A percentile compares a stretch with the other conserved stretches of the same genome.
Evolutionary conservation across 495 filamentous ascomycete species (phyloP).

Genomic region (Hypoxylon intermedium): DNA sequence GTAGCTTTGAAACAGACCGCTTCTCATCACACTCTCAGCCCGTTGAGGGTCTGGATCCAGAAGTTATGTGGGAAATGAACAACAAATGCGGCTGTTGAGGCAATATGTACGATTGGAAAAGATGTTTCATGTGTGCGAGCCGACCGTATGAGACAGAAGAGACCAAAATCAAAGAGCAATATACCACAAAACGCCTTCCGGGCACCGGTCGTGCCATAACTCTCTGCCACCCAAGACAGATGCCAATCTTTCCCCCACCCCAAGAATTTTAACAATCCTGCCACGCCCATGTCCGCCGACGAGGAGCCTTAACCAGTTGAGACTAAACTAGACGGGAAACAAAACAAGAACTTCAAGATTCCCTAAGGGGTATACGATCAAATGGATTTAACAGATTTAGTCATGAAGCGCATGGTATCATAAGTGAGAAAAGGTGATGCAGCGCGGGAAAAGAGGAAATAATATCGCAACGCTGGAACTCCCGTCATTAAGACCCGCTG

Average conservation of each 20-base stretch:
- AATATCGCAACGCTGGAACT: conserved; percentile 24
- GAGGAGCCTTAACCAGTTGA: conserved; percentile 18
- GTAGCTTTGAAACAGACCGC: conserved; percentile 36
- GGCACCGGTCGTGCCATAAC: conserved; percentile 17
- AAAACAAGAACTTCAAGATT: conserved; percentile 17
- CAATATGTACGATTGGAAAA: conserved; percentile 32
- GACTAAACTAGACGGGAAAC: conserved; percentile 2
- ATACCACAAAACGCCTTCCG: conserved; percentile 19
- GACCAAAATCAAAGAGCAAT: conserved; percentile 12
- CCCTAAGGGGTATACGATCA: conserved; percentile 35
- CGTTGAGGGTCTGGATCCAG: conserved; percentile 34
- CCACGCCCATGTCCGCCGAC: conserved; percentile 32
- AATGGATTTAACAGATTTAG: conserved; percentile 24
- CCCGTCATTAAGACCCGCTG: conserved; percentile 1
- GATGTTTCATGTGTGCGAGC: conserved; percentile 13
- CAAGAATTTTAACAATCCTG: conserved; percentile 23
- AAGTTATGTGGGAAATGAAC: conserved; percentile 5
- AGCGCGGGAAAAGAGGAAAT: conserved; percentile 14
- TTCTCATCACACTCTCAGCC: conserved; percentile 30
- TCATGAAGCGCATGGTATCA: conserved; percentile 41
- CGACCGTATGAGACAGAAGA: conserved; percentile 27
- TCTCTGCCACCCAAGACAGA: conserved; percentile 24
- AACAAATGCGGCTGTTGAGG: conserved; percentile 27
- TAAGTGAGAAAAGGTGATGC: conserved; percentile 27
- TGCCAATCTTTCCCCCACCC: conserved; percentile 13